Evolutionary conservation across 176 grass and related monocot species (phyloP), one percentile per base, ranked within the genome.

Genomic region (Zea mays): DNA sequence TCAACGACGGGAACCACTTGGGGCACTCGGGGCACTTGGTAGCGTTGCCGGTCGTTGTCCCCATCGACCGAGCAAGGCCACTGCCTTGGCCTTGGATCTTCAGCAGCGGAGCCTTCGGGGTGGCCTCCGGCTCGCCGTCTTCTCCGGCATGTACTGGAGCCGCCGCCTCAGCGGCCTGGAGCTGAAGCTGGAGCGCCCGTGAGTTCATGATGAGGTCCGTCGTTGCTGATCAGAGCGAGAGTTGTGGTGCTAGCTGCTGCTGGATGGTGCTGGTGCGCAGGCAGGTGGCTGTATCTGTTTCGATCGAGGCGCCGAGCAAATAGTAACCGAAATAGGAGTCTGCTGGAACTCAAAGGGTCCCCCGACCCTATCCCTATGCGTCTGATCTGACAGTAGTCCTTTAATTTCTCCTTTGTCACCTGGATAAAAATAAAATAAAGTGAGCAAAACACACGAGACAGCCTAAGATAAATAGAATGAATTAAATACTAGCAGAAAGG

Each of bases 1-100:
- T 90, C 34, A 35, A 45, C 5, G 80, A 84, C 61, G 4, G 8
- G 73, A 90, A 90, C 38, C 6, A 2, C 88, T 84, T 90, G 35
- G 60, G 61, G 52, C 88, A 90, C 81, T 90, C 88, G 0, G 59
- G 59, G 33, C 84, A 87, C 71, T 21, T 34, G 64, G 5, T 69
- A 6, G 77, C 50, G 33, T 8, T 37, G 58, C 5, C 27, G 36
- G 36, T 6, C 7, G 17, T 27, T 27, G 27, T 21, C 55, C 13
- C 72, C 73, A n/a, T 34, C 58, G 6, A 27, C 56, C 79, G 38
- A n/a, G 39, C 38, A 46, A 52, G 58, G 55, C 38, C 27, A 27
- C 27, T 3, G 41, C 40, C 48, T 34, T 72, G 67, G 46, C 17
- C 73, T 12, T 77, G 21, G 65, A 82, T 4, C 33, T 77, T 48